A percentile compares a stretch with the other conserved stretches of the same genome.
Evolutionary conservation across 1,284 basidiomycete genomes (phyloP).

Genomic region (Tremellales sp.): DNA sequence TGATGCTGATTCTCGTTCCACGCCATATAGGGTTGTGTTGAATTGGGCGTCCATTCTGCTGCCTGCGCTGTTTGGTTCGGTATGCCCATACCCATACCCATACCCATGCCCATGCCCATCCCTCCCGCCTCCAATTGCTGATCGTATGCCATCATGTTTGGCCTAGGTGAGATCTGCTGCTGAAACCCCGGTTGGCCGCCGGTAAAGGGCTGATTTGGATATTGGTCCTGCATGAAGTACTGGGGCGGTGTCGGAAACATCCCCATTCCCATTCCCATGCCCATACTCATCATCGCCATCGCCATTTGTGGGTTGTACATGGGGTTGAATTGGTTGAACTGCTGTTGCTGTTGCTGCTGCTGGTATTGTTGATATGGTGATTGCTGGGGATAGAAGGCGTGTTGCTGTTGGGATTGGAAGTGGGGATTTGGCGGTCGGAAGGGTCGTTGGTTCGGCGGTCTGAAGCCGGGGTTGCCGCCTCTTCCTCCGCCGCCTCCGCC

Average conservation of each 20-base stretch:
- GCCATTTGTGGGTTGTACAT: slow-evolving; percentile 1
- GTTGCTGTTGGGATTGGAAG: background rate
- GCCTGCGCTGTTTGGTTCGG: slow-evolving; percentile 2
- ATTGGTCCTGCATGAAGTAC: too few species aligned
- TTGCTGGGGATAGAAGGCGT: slow-evolving; percentile 2
- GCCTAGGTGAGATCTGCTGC: too few species aligned
- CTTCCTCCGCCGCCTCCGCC: slow-evolving; percentile 8
- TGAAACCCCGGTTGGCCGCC: too few species aligned
- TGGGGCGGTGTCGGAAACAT: too few species aligned
- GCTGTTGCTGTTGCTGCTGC: background rate
- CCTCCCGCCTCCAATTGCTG: background rate
- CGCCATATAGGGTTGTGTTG: too few species aligned
- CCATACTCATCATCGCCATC: slow-evolving; percentile 1
- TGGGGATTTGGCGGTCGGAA: background rate
- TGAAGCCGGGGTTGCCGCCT: background rate
- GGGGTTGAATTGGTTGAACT: background rate
- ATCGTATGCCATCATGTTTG: background rate
- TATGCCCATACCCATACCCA: slow-evolving; percentile 11
- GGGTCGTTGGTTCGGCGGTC: background rate
- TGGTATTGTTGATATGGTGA: slow-evolving; percentile 2
- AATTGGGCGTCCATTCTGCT: too few species aligned
- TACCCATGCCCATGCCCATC: slow-evolving; percentile 6
- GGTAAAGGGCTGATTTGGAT: too few species aligned
- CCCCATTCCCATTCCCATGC: slow-evolving; percentile 10
- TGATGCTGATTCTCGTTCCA: slow-evolving; percentile 1